phyloP scores from a whole-genome alignment of 139 green algal genomes.

The Asterochloris sp. region DNA sequence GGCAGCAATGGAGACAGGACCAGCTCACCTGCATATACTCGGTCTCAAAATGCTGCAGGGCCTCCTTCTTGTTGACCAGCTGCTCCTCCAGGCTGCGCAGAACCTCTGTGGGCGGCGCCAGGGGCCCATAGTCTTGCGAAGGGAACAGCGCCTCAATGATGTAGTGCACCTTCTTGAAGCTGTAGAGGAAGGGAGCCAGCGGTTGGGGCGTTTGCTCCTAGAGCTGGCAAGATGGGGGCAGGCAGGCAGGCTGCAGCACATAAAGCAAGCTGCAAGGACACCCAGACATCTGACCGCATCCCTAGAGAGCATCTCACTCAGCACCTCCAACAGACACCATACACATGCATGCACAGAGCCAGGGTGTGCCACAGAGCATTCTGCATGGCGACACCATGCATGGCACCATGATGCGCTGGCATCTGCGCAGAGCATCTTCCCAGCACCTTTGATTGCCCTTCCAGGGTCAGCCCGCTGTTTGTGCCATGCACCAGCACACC shows the following conservation, averaged over 20 bases:
- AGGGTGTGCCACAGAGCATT: neutral
- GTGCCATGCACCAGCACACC: too few relatives aligned
- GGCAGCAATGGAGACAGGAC: too few relatives aligned
- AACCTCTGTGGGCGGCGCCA: neutral
- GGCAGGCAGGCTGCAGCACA: neutral
- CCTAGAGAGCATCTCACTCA: neutral
- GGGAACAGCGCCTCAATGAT: conserved; percentile 7
- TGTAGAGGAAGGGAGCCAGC: neutral
- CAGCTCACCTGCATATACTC: conserved; percentile 8
- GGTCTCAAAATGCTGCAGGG: conserved; percentile 4
- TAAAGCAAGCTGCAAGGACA: neutral
- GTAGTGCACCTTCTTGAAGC: conserved; percentile 16
- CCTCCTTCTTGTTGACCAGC: conserved; percentile 6
- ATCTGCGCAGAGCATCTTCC: too few relatives aligned
- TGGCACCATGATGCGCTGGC: too few relatives aligned
- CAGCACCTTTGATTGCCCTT: too few relatives aligned
- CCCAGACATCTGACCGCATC: neutral
- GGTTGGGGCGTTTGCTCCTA: too few relatives aligned
- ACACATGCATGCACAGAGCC: neutral
- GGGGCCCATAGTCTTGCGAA: too few relatives aligned
- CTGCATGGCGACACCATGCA: too few relatives aligned
- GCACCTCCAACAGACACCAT: neutral
- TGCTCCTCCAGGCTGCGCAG: neutral
- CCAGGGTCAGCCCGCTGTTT: too few relatives aligned
- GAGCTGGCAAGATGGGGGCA: too few relatives aligned